Evolutionary conservation across 2,329 filamentous ascomycete species (phyloP), one percentile per base, ranked within the genome.

Genomic region (Botryosphaeria dothidea): DNA sequence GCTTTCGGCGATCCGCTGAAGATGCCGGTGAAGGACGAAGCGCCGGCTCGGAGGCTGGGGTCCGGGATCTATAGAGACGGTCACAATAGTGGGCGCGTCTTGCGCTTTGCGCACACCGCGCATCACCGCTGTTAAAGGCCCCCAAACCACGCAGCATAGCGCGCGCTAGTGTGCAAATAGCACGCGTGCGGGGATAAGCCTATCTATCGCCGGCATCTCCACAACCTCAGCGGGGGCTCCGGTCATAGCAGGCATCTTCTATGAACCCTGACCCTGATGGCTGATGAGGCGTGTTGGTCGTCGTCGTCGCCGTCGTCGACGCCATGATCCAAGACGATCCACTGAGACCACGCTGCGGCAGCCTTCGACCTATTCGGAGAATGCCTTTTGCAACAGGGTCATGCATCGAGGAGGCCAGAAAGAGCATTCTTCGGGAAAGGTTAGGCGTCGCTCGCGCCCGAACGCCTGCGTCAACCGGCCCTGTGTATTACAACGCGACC

Each of bases 61-160:
- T 27, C 38, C 9, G 23, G 43, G 43, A 23, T 21, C n/a, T 46
- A 46, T 17, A 46, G 9, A 15, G 31, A 6, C 11, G 11, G 15
- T 34, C 36, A 56, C 6, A 21, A 34, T 23, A n/a, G n/a, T n/a
- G 15, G 52, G 36, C 23, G 36, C 36, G 15, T 57, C 23, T 27
- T 43, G 52, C 52, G 38, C n/a, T 23, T 31, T 46, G 41, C 56
- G 56, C 38, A 60, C 56, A 60, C 56, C 56, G 56, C 56, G 56
- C 56, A 60, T 31, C 56, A 60, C 56, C 56, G 56, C 41, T 34
- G 11, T 21, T 41, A 46, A 27, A 31, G 34, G 52, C 52, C 52
- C 52, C 52, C 34, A 57, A 57, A 43, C 2, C 13, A 31, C 31
- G 31, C 38, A 23, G 36, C 36, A 45, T 9, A 58, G 36, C 15